Conservation (phyloP, 2,329 filamentous ascomycete genomes). For the Dothideomycetidae sp. region DNA sequence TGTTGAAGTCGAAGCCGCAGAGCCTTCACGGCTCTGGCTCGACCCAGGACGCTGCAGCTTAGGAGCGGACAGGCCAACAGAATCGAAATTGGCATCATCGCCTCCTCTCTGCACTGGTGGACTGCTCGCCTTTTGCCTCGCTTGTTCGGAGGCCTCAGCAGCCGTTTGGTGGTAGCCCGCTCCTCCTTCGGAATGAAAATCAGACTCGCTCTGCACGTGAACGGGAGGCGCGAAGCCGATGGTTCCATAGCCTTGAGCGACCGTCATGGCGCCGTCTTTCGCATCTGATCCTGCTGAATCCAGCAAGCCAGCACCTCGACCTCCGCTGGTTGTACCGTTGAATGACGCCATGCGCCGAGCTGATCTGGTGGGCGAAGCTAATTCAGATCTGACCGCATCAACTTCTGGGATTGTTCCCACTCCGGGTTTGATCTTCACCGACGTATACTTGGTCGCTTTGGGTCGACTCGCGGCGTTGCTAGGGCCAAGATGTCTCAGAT, state of each 20-base stretch:
- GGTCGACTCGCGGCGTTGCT: conserved; percentile 48
- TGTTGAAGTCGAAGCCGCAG: conserved; percentile 9
- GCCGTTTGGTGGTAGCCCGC: conserved; percentile 11
- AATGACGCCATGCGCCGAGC: conserved; percentile 3
- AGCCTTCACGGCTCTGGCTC: conserved; percentile 6
- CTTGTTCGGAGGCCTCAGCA: conserved; percentile 11
- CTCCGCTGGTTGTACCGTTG: conserved; percentile 31
- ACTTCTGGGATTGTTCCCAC: conserved; percentile 30
- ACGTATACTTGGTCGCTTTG: conserved; percentile 45
- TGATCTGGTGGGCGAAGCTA: conserved; percentile 1
- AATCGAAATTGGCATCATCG: conserved; percentile 3
- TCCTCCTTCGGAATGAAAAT: conserved; percentile 7
- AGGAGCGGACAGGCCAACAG: conserved; percentile 3
- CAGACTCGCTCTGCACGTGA: conserved; percentile 1
- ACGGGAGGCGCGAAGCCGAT: conserved; percentile 17
- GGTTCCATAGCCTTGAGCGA: conserved; percentile 34
- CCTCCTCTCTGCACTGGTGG: conserved; percentile 1
- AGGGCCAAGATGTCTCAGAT: conserved; percentile 49
- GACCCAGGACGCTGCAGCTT: conserved; percentile 8
- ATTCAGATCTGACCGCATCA: conserved; percentile 2
- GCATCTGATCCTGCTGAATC: conserved; percentile 41
- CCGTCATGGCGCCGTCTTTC: conserved; percentile 50
- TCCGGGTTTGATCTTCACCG: conserved; percentile 52
- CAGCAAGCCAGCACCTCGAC: conserved; percentile 41
- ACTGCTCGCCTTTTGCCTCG: conserved; percentile 8